Evolutionary conservation across 768 basidiomycete species (phyloP).

Genomic region (Cystobasidium tubakii): DNA sequence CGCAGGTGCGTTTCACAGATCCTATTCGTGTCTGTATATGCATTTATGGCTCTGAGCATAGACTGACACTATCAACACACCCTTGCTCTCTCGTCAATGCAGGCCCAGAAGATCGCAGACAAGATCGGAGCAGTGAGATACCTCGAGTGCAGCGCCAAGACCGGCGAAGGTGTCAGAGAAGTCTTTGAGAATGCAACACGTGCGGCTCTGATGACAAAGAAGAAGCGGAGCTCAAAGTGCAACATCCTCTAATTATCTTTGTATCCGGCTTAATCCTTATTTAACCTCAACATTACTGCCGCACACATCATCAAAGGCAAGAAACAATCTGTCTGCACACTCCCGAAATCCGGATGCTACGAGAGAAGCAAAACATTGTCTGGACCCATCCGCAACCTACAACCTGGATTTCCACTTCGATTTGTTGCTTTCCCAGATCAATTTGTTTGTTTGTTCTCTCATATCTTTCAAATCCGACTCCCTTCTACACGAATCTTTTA

Average conservation of each 20-base stretch:
- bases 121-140: constrained; percentile 97
- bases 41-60: background rate
- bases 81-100: constrained; percentile 19
- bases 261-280: background rate
- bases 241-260: constrained; percentile 41
- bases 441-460: no score
- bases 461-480: no score
- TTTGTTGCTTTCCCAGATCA: no score
- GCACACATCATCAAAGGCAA: no score
- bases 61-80: background rate
- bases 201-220: constrained; percentile 64
- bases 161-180: constrained; percentile 93
- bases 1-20: constrained; percentile 61
- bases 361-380: no score
- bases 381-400: no score
- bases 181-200: constrained; percentile 98
- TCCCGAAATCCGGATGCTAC: no score
- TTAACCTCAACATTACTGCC: background rate
- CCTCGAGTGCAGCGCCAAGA: constrained; percentile 93
- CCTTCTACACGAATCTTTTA: no score
- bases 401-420: no score
- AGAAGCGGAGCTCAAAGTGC: constrained; percentile 44
- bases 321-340: no score
- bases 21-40: no score
- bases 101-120: constrained; percentile 91